phyloP scores from a whole-genome alignment of 2,329 filamentous ascomycete genomes.

The Neofusicoccum parvum region DNA sequence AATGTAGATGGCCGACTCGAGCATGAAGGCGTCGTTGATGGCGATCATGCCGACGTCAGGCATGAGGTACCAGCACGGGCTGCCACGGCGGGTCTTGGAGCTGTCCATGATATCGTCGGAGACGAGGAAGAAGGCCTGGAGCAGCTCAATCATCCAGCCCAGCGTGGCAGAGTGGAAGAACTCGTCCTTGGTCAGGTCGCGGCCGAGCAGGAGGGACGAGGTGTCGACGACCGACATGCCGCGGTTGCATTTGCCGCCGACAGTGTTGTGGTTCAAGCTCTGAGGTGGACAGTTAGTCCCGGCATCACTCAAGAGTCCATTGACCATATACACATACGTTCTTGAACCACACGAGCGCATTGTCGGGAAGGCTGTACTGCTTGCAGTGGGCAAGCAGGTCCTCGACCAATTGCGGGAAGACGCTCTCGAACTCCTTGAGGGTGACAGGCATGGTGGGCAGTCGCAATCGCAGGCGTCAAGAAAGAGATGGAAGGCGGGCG shows the following conservation, averaged over 20 bases:
- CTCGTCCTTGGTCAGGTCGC: conserved; percentile 74
- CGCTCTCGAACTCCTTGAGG: conserved; percentile 82
- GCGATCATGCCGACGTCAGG: conserved; percentile 90
- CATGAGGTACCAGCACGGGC: conserved; percentile 95
- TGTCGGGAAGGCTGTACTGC: conserved; percentile 79
- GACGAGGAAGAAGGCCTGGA: conserved; percentile 98
- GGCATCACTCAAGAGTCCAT: conserved; percentile 23
- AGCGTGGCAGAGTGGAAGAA: conserved; percentile 87
- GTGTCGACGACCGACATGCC: conserved; percentile 98
- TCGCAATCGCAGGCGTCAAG: background rate
- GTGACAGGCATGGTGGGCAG: conserved; percentile 65
- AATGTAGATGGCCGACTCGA: conserved; percentile 82
- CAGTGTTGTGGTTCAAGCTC: conserved; percentile 81
- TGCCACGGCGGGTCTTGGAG: conserved; percentile 90
- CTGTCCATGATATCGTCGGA: conserved; percentile 98
- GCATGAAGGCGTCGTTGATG: conserved; percentile 89
- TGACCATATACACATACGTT: conserved; percentile 54
- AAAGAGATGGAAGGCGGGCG: background rate
- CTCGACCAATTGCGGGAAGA: conserved; percentile 84
- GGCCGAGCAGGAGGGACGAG: conserved; percentile 73
- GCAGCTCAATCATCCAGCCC: conserved; percentile 96
- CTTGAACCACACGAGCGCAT: conserved; percentile 84
- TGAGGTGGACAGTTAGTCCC: conserved; percentile 42
- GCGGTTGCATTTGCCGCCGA: conserved; percentile 97
- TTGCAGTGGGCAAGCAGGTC: conserved; percentile 78